Evolutionary conservation across 2,329 filamentous ascomycete species (phyloP).

Genomic region (Rachicladosporium sp.): DNA sequence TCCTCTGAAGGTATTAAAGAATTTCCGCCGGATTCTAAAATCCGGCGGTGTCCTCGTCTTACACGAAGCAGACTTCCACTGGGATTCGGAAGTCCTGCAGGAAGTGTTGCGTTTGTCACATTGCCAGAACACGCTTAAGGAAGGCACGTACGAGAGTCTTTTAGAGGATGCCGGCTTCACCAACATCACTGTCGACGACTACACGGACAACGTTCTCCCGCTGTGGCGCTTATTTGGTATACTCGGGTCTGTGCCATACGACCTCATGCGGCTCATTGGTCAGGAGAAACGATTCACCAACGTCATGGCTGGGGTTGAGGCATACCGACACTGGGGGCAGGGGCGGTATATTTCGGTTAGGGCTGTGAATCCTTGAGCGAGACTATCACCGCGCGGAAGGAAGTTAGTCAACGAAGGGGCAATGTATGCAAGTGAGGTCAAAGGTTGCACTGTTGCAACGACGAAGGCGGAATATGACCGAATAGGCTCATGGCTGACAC

Average conservation of each 20-base stretch:
- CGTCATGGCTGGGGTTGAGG: constrained; percentile 32
- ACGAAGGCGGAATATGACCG: too few relatives aligned
- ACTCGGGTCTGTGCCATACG: constrained; percentile 35
- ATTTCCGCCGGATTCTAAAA: constrained; percentile 37
- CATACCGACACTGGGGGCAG: constrained; percentile 20
- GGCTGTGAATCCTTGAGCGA: constrained; percentile 9
- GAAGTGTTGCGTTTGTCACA: constrained; percentile 11
- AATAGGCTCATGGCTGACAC: too few relatives aligned
- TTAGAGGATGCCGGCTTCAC: constrained; percentile 18
- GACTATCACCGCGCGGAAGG: too few relatives aligned
- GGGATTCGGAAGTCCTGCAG: constrained; percentile 10
- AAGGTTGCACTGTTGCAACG: too few relatives aligned
- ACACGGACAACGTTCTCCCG: constrained; percentile 36
- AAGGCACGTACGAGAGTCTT: constrained; percentile 25
- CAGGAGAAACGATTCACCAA: constrained; percentile 38
- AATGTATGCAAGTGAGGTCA: too few relatives aligned
- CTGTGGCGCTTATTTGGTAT: constrained; percentile 38
- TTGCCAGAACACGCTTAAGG: constrained; percentile 18
- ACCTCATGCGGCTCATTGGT: constrained; percentile 31
- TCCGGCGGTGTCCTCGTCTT: constrained; percentile 37
- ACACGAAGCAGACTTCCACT: constrained; percentile 33
- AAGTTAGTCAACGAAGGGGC: too few relatives aligned
- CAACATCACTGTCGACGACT: constrained; percentile 33
- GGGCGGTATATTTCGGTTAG: constrained; percentile 13
- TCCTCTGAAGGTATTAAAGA: constrained; percentile 28